phyloP scores from a whole-genome alignment of 495 filamentous ascomycete species.

The Cudoniella acicularis region DNA sequence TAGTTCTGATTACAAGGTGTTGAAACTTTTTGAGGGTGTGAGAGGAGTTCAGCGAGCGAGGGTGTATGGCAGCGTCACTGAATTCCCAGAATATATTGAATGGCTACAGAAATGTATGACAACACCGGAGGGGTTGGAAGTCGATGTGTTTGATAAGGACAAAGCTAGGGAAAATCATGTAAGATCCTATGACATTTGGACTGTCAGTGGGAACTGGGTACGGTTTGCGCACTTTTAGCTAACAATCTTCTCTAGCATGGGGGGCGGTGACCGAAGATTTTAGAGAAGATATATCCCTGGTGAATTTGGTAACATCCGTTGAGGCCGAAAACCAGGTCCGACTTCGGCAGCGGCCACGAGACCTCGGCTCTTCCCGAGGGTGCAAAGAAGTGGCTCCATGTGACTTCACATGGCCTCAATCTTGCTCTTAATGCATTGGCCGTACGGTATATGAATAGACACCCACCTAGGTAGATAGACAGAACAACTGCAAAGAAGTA shows the following conservation, averaged over 20 bases:
- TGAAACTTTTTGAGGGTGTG: slow-evolving; percentile 47
- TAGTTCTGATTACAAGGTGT: slow-evolving; percentile 33
- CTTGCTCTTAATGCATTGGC: too few relatives aligned
- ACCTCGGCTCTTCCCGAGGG: too few relatives aligned
- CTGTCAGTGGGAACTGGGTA: not conserved
- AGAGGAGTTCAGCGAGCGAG: slow-evolving; percentile 41
- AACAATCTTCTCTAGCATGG: not conserved
- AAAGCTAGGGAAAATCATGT: not conserved
- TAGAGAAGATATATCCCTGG: not conserved
- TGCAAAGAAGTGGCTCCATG: too few relatives aligned
- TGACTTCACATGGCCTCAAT: too few relatives aligned
- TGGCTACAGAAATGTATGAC: slow-evolving; percentile 46
- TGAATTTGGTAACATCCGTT: not conserved
- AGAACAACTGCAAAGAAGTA: too few relatives aligned
- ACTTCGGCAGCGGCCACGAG: too few relatives aligned
- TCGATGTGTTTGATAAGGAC: slow-evolving; percentile 23
- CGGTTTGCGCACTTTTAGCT: not conserved
- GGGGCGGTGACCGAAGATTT: not conserved
- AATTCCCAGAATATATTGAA: slow-evolving; percentile 37
- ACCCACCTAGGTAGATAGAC: too few relatives aligned
- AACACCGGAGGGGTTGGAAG: slow-evolving; percentile 23
- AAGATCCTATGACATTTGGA: not conserved
- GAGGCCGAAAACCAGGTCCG: not conserved
- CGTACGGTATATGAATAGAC: too few relatives aligned
- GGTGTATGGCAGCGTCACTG: slow-evolving; percentile 38